These are phyloP conservation scores for Podospora anserina DNA, from an alignment of 495 filamentous ascomycete genomes.

Conservation along the genomic window DNA sequence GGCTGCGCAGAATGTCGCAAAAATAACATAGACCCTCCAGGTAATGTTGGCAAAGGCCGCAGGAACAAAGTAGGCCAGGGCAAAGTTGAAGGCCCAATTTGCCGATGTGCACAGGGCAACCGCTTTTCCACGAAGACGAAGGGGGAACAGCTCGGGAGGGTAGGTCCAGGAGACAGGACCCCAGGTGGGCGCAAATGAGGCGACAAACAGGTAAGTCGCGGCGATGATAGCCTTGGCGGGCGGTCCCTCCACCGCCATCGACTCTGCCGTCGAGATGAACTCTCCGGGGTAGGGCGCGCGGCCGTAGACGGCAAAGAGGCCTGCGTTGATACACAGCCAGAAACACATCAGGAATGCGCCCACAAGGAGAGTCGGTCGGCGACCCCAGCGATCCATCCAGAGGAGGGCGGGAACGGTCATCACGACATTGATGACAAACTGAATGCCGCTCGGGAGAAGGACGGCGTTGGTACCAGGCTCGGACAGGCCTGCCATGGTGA, in stretches of 20 bases:
- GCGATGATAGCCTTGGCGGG: constrained; percentile 71
- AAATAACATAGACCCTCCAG: constrained; percentile 72
- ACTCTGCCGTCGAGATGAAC: constrained; percentile 42
- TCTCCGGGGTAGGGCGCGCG: constrained; percentile 37
- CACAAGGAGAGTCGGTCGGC: constrained; percentile 59
- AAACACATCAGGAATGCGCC: constrained; percentile 66
- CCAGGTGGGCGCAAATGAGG: constrained; percentile 72
- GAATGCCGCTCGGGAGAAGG: constrained; percentile 66
- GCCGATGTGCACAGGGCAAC: constrained; percentile 69
- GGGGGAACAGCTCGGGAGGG: constrained; percentile 70
- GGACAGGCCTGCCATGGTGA: constrained; percentile 66
- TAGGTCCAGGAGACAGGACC: constrained; percentile 73
- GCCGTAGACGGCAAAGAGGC: constrained; percentile 54
- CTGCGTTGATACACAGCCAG: constrained; percentile 69
- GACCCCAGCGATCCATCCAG: constrained; percentile 59
- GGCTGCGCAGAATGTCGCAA: constrained; percentile 69
- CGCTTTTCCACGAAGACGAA: constrained; percentile 67
- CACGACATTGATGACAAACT: constrained; percentile 68
- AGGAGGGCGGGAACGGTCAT: constrained; percentile 56
- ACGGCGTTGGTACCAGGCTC: constrained; percentile 43
- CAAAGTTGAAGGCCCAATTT: constrained; percentile 82
- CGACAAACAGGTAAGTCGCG: constrained; percentile 74
- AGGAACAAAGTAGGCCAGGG: constrained; percentile 74
- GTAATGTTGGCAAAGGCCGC: constrained; percentile 69
- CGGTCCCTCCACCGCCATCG: constrained; percentile 51